These are phyloP conservation scores for Colletotrichum phormii DNA, from an alignment of 2,329 filamentous ascomycete genomes.

Conservation along the genomic window DNA sequence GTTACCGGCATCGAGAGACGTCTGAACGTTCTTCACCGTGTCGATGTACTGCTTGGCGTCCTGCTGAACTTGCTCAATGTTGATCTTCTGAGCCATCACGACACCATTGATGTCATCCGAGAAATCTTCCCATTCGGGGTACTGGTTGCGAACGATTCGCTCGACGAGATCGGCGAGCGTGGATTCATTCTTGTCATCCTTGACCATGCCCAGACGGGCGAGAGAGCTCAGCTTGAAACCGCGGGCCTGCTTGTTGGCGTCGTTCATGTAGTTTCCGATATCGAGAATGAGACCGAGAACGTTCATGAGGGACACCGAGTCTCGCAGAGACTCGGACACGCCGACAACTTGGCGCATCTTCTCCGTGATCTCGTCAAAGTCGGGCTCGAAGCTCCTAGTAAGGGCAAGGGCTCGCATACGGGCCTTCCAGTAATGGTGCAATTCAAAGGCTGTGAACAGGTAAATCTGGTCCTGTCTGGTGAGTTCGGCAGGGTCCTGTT, in stretches of 20 bases:
- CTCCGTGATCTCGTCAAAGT: constrained; percentile 90
- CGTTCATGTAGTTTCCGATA: constrained; percentile 99
- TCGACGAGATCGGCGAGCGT: constrained; percentile 96
- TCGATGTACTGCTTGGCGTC: constrained; percentile 94
- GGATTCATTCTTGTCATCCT: constrained; percentile 98
- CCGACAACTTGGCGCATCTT: constrained; percentile 88
- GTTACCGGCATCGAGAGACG: constrained; percentile 91
- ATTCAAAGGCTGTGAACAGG: constrained; percentile 89
- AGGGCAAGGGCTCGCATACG: constrained; percentile 91
- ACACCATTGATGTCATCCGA: constrained; percentile 86
- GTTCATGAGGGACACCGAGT: constrained; percentile 94
- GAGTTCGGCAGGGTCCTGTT: constrained; percentile 88
- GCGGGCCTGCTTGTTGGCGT: constrained; percentile 96
- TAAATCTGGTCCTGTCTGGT: constrained; percentile 97
- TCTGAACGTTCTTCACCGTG: constrained; percentile 94
- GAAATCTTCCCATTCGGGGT: constrained; percentile 94
- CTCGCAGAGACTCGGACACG: constrained; percentile 89
- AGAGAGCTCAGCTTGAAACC: constrained; percentile 98
- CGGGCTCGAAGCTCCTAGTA: constrained; percentile 84
- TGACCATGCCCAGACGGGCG: constrained; percentile 93
- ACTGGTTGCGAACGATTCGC: constrained; percentile 95
- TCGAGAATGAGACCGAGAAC: constrained; percentile 95
- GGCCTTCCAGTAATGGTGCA: constrained; percentile 99
- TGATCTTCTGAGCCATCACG: constrained; percentile 85
- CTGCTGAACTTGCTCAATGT: constrained; percentile 88